Evolutionary conservation across 208 protist genomes (phyloP), one percentile per base, ranked within the genome.

Genomic region (Acanthamoeba triangularis): DNA sequence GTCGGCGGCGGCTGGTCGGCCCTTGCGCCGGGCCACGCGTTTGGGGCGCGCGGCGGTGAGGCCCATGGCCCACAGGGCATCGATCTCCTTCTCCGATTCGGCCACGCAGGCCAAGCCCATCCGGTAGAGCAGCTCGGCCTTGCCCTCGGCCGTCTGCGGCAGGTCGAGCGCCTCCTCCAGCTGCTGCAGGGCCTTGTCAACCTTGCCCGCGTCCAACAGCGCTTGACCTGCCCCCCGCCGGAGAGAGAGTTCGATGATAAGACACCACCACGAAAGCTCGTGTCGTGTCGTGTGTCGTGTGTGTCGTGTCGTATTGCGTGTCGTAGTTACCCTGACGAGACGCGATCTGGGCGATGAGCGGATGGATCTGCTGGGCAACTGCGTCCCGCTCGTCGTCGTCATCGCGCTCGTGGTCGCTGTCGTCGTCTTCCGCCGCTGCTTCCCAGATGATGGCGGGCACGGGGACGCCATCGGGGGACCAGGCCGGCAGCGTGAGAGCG

Each of bases 11-110:
- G 72, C 16, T n/a, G 72, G 7, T 25, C 47, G 76, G 13, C 76
- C 76, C 41, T 85, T 85, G 28, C 76, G 14, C 13, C 76, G 76
- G 14, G 76, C 76, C n/a, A 85, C 76, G 47, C 76, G 76, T 35
- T 85, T 85, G n/a, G 76, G 76, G 76, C 76, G 76, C 0, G 35
- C 28, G 7, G 76, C 76, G 30, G 44, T 37, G 76, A 56, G 20
- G 41, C 76, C 41, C 76, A 56, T 85, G 14, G 76, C 23, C 76
- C 76, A 85, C 41, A 85, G 47, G 20, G 76, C 14, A 2, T 85
- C 47, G 76, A 85, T 85, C 76, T 85, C 76, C 76, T 85, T 85
- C 76, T 85, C 76, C 76, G 76, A 85, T 6, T 85, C 76, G 35
- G 76, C 76, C 47, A 56, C 76, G 25, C 44, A 56, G 41, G 76